These are phyloP conservation scores for Pterulicium gracile DNA, from an alignment of 1,284 basidiomycete species.

Conservation along the genomic window DNA sequence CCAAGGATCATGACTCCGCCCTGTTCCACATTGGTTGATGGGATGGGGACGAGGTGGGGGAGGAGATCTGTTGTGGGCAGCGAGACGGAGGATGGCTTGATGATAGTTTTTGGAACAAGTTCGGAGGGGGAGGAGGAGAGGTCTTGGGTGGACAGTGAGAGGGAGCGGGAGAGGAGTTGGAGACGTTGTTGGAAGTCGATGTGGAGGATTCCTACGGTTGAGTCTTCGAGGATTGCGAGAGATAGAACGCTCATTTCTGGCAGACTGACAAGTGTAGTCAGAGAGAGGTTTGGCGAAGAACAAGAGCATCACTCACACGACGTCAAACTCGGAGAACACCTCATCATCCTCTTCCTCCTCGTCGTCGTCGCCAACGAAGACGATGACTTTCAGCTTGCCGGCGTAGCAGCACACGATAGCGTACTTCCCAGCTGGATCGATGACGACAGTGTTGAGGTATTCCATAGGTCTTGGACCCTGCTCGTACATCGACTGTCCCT, in stretches of 20 bases:
- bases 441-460: slow-evolving; percentile 52
- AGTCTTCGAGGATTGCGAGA: slow-evolving; percentile 54
- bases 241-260: slow-evolving; percentile 69
- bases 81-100: slow-evolving; percentile 28
- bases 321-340: not conserved
- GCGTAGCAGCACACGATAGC: slow-evolving; percentile 54
- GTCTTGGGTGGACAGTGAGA: slow-evolving; percentile 13
- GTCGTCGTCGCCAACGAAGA: slow-evolving; percentile 39
- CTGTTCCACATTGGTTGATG: not conserved
- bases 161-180: slow-evolving; percentile 42
- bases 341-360: slow-evolving; percentile 45
- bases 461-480: slow-evolving; percentile 47
- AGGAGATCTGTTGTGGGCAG: not conserved
- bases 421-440: slow-evolving; percentile 50
- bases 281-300: slow-evolving; percentile 5
- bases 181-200: slow-evolving; percentile 51
- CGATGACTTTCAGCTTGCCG: slow-evolving; percentile 56
- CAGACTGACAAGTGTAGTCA: slow-evolving; percentile 32
- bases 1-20: slow-evolving; percentile 67
- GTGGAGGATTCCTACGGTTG: slow-evolving; percentile 57
- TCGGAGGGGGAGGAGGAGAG: slow-evolving; percentile 29
- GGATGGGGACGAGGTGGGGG: not conserved
- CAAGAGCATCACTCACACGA: slow-evolving; percentile 35
- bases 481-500: slow-evolving; percentile 41
- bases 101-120: slow-evolving; percentile 30